Evolutionary conservation across 139 green algal genomes (phyloP).

Genomic region (Picochlorum sp.): DNA sequence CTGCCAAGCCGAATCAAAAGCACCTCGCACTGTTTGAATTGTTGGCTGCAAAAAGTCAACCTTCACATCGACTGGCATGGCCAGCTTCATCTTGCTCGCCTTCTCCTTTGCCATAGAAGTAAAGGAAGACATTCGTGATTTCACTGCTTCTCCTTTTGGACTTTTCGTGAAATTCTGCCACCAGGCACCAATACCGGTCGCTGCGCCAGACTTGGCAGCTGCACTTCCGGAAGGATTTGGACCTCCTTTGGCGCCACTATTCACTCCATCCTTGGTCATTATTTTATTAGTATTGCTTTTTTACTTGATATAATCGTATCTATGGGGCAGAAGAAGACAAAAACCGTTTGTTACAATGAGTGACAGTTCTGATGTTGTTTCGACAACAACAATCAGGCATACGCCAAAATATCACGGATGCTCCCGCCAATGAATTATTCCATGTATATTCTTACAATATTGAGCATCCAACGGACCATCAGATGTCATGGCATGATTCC

Average conservation of each 20-base stretch:
- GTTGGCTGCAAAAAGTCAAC: conserved; percentile 39
- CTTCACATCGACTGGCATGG: conserved; percentile 28
- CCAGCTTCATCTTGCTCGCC: conserved; percentile 3
- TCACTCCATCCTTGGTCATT: not conserved
- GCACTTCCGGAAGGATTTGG: not conserved
- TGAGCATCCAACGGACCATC: too few species aligned
- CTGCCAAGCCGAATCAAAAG: conserved; percentile 12
- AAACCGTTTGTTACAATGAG: too few species aligned
- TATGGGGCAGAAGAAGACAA: too few species aligned
- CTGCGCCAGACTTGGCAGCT: not conserved
- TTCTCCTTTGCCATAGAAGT: not conserved
- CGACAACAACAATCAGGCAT: too few species aligned
- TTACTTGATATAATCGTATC: too few species aligned
- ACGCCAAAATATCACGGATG: too few species aligned
- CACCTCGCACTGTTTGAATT: conserved; percentile 24
- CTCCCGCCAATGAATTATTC: too few species aligned
- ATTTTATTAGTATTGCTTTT: too few species aligned
- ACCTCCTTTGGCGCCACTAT: not conserved
- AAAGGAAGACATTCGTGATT: not conserved
- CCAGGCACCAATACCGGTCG: not conserved
- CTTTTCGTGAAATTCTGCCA: conserved; percentile 1
- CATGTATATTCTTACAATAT: too few species aligned
- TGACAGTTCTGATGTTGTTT: too few species aligned
- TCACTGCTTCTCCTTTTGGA: not conserved
- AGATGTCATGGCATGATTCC: too few species aligned